Evolutionary conservation across 306 rosid species (phyloP).

Genomic region (Lathyrus tuberosus): DNA sequence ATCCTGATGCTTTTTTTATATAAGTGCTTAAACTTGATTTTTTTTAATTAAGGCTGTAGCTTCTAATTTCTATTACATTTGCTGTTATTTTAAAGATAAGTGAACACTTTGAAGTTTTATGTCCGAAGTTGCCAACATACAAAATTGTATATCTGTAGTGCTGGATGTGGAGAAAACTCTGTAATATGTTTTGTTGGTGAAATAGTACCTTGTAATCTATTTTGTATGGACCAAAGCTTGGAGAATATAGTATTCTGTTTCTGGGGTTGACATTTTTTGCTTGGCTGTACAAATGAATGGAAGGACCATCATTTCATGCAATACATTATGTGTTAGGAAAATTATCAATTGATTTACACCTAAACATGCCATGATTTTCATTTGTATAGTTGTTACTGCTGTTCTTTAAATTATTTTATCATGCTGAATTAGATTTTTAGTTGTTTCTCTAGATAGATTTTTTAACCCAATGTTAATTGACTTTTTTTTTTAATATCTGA

Average conservation of each 20-base stretch:
- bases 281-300: conserved; percentile 10
- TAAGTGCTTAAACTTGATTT: conserved; percentile 10
- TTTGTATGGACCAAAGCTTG: conserved; percentile 24
- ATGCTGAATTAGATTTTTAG: neutral
- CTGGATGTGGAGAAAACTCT: conserved; percentile 44
- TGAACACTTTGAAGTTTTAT: conserved; percentile 46
- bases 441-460: neutral
- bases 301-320: neutral
- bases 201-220: conserved; percentile 41
- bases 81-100: conserved; percentile 45
- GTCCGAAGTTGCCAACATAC: conserved; percentile 16
- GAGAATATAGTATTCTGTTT: conserved; percentile 28
- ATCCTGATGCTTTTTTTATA: conserved; percentile 4
- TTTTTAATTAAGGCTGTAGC: conserved; percentile 40
- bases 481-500: neutral
- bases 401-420: neutral
- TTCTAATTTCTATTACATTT: conserved; percentile 43
- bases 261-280: conserved; percentile 32
- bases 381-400: neutral
- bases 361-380: neutral
- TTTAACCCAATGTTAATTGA: neutral
- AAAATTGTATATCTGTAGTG: conserved; percentile 37
- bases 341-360: neutral
- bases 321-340: neutral
- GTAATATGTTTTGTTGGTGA: conserved; percentile 3